phyloP scores from a whole-genome alignment of 2,329 filamentous ascomycete genomes.

The Diplocarpon mali region DNA sequence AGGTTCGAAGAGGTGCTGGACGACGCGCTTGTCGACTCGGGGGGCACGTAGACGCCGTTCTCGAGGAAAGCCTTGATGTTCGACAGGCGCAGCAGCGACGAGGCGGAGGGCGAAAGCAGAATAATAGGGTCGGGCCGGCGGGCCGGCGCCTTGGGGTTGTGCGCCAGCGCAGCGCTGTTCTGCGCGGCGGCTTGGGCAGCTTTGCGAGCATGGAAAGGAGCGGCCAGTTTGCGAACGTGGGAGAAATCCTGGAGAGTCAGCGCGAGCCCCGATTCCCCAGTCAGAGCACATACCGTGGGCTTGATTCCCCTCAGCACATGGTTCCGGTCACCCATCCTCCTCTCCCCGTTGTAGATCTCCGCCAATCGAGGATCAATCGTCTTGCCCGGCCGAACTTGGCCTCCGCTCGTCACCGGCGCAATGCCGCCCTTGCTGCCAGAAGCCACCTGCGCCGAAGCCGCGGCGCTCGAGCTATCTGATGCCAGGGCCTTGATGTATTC shows the following conservation, averaged over 20 bases:
- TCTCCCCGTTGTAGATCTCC: slow-evolving; percentile 84
- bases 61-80: slow-evolving; percentile 94
- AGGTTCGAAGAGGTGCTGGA: slow-evolving; percentile 62
- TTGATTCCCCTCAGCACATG: slow-evolving; percentile 78
- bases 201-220: slow-evolving; percentile 60
- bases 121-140: slow-evolving; percentile 75
- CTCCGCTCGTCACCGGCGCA: slow-evolving; percentile 30
- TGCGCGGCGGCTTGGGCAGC: slow-evolving; percentile 30
- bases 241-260: slow-evolving; percentile 69
- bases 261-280: neutral
- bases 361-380: slow-evolving; percentile 69
- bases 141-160: slow-evolving; percentile 41
- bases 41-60: slow-evolving; percentile 67
- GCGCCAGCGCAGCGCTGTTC: slow-evolving; percentile 36
- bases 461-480: slow-evolving; percentile 40
- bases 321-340: slow-evolving; percentile 88
- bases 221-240: slow-evolving; percentile 76
- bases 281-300: slow-evolving; percentile 53
- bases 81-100: slow-evolving; percentile 84
- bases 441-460: slow-evolving; percentile 37
- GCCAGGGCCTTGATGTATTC: slow-evolving; percentile 85
- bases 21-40: slow-evolving; percentile 50
- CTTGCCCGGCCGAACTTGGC: slow-evolving; percentile 47
- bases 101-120: slow-evolving; percentile 89
- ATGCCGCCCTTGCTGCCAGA: slow-evolving; percentile 32